Conservation (phyloP, 2,329 filamentous ascomycete species). For the Fusarium tuaranense region DNA sequence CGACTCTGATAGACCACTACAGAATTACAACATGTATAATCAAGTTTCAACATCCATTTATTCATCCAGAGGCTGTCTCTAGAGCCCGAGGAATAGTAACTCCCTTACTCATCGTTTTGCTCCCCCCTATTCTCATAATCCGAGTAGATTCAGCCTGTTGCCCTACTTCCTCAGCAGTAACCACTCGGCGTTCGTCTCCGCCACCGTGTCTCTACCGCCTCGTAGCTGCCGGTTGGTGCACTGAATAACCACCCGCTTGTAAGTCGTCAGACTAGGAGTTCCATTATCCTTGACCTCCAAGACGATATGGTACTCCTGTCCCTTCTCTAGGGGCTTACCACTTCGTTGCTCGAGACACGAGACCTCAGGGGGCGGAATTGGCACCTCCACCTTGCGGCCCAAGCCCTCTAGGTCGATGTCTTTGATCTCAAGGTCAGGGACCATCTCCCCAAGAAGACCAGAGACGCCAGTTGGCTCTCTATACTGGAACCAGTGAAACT, state of each 20-base stretch:
- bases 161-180: background rate
- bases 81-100: background rate
- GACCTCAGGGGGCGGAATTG: background rate
- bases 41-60: background rate
- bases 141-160: background rate
- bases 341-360: background rate
- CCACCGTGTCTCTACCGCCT: background rate
- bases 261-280: background rate
- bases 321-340: background rate
- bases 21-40: background rate
- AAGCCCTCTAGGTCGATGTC: background rate
- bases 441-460: background rate
- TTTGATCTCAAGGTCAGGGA: background rate
- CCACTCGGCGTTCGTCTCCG: background rate
- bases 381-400: background rate
- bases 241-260: background rate
- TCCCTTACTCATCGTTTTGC: rapidly evolving
- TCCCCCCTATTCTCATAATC: background rate
- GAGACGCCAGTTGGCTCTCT: background rate
- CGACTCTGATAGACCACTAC: background rate
- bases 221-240: background rate
- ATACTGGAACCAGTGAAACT: background rate
- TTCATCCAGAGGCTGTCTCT: background rate
- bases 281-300: background rate
- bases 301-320: background rate